These are phyloP conservation scores for Dactylonectria macrodidyma DNA, from an alignment of 2,329 filamentous ascomycete species.

Conservation along the genomic window DNA sequence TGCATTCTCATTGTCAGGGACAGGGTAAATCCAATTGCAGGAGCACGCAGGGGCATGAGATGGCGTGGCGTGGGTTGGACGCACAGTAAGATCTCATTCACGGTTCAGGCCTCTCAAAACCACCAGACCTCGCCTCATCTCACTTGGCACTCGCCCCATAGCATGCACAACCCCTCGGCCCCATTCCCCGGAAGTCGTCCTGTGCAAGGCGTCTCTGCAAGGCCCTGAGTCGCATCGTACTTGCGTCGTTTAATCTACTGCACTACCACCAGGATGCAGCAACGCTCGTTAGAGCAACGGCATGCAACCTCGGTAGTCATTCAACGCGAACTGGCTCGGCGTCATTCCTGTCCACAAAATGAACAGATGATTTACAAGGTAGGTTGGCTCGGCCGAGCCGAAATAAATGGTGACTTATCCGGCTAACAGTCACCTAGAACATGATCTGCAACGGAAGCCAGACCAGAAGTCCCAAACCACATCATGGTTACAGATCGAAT, in stretches of 20 bases:
- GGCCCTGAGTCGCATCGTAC: constrained; percentile 16
- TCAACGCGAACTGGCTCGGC: background rate
- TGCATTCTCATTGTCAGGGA: constrained; percentile 21
- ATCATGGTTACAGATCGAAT: constrained; percentile 1
- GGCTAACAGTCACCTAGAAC: constrained; percentile 11
- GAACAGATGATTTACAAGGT: background rate
- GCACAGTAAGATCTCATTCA: constrained; percentile 35
- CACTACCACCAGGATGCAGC: background rate
- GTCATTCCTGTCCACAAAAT: background rate
- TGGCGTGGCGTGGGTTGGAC: constrained; percentile 25
- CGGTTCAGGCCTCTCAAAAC: constrained; percentile 20
- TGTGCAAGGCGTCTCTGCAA: constrained; percentile 9
- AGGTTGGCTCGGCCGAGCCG: constrained; percentile 6
- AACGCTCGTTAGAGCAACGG: background rate
- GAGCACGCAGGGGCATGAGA: constrained; percentile 30
- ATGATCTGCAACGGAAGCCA: constrained; percentile 17
- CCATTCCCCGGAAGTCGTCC: constrained; percentile 24
- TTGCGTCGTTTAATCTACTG: constrained; percentile 13
- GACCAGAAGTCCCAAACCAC: constrained; percentile 14
- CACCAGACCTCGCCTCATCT: constrained; percentile 37
- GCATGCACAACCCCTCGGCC: constrained; percentile 22
- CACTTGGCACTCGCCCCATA: constrained; percentile 32
- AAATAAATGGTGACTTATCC: constrained; percentile 11
- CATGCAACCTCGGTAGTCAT: constrained; percentile 8
- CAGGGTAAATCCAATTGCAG: constrained; percentile 31